Evolutionary conservation across 208 protist genomes (phyloP), one percentile per base, ranked within the genome.

Genomic region (Crithidia bombi): DNA sequence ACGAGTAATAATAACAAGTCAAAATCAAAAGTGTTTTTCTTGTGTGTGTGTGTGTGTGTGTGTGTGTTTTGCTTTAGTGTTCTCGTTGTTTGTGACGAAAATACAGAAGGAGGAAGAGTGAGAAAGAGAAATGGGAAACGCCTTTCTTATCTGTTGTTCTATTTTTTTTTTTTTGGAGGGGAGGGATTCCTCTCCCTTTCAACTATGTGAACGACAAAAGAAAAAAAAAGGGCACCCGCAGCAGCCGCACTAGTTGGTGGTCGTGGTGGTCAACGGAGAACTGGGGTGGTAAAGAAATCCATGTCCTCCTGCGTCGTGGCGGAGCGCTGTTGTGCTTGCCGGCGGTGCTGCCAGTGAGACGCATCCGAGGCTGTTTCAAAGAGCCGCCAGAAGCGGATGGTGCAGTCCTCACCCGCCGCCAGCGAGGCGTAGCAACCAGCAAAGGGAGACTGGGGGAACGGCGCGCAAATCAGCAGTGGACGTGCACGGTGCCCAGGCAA

Each of bases 331-430:
- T 69, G 75, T 7, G 78, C 73, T 51, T 69, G 72, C 21, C 63
- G 65, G 5, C 84, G 77, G 33, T 80, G 69, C 63, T 79, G 72
- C 74, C 74, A 80, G 55, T 84, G 75, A 2, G 56, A 61, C n/a
- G 71, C 54, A 59, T 61, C 57, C n/a, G 56, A 78, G 54, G 32
- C 35, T 47, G 69, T 51, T 44, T 78, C 76, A 55, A 95, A 95
- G 44, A 87, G 77, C 17, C 75, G 75, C 90, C 90, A 95, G 67
- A 95, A 91, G 10, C 90, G 79, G 46, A 95, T 83, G 19, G 85
- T 92, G 72, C 75, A 75, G 65, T 92, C 90, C 6, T 74, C 80
- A 15, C 85, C 90, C 21, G 82, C 86, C 0, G 89, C 83, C 30
- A 83, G 59, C 28, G 89, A 94, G 30, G 86, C 86, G 58, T 88